These are phyloP conservation scores for Crucihimalaya himalaica DNA, from an alignment of 345 rosid species.

Conservation along the genomic window DNA sequence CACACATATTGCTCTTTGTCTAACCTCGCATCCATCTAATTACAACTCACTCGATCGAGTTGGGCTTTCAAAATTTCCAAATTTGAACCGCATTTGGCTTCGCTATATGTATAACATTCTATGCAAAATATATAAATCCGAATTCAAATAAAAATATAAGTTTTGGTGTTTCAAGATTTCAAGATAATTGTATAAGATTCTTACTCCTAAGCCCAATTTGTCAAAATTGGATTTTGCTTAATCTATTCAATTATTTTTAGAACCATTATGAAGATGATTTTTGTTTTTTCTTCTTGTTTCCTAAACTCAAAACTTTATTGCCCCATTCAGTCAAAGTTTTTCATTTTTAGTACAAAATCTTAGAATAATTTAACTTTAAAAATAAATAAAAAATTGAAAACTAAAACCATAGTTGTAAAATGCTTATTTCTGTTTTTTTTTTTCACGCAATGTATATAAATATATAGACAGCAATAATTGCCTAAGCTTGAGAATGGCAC, in stretches of 20 bases:
- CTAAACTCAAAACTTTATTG: no score
- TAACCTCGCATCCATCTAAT: background rate
- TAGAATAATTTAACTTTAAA: no score
- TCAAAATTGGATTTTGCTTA: no score
- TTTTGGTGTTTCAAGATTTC: no score
- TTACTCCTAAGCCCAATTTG: no score
- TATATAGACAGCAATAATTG: slow-evolving; percentile 21
- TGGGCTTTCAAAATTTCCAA: background rate
- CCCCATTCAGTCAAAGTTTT: no score
- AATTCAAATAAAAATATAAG: background rate
- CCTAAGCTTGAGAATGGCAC: slow-evolving; percentile 36
- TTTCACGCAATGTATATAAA: background rate
- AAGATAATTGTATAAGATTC: no score
- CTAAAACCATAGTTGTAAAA: no score
- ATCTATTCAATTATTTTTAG: background rate
- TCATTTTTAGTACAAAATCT: no score
- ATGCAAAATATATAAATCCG: background rate
- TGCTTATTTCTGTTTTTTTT: background rate
- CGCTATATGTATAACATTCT: background rate
- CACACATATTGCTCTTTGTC: slow-evolving; percentile 32
- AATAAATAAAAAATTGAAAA: no score
- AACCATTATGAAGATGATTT: background rate
- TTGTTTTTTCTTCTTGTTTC: no score
- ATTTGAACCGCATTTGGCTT: background rate
- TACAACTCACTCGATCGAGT: background rate